Evolutionary conservation across 2,329 filamentous ascomycete genomes (phyloP), one percentile per base, ranked within the genome.

Genomic region (Ploettnerulaceae sp.): DNA sequence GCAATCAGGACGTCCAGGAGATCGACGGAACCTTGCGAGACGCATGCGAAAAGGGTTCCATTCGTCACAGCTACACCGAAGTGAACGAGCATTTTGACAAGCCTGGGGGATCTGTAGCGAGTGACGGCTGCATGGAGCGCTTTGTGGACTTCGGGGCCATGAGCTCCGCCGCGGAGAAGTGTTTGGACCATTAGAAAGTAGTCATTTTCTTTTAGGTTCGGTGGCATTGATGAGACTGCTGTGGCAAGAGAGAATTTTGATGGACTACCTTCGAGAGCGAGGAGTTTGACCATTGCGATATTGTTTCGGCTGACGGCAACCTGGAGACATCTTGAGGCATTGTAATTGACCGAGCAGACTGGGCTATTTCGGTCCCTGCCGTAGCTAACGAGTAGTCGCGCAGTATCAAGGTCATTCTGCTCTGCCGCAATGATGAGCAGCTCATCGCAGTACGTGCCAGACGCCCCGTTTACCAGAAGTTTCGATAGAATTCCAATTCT

Each of bases 261-360:
- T 7, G 53, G 45, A 5, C 24, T 20, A 11, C 51, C 53, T 33
- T 56, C 40, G 6, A 51, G 29, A n/a, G 42, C 42, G 4, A 56
- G 41, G n/a, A 54, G 26, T n/a, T 36, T 43, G 7, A 52, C 17
- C 44, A 56, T 49, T 14, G 32, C 18, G 17, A 49, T 17, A 33
- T 53, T 43, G 14, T 47, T 47, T 14, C 22, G 31, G 9, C 32
- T 15, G 3, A 62, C 49, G 6, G 58, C 50, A n/a, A 49, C 18
- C 14, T 51, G 32, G 29, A 61, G 48, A 17, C 54, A 51, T 24
- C 52, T 36, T 7, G 53, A 57, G 36, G 54, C 50, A 34, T 60
- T 45, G 38, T 60, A 58, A 38, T 61, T 55, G 25, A 58, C 54
- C 0, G 57, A 59, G 20, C 55, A 60, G 7, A 52, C 34, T 4